Evolutionary conservation across 2,329 filamentous ascomycete genomes (phyloP).

Genomic region (Teratosphaeria epicoccoides): DNA sequence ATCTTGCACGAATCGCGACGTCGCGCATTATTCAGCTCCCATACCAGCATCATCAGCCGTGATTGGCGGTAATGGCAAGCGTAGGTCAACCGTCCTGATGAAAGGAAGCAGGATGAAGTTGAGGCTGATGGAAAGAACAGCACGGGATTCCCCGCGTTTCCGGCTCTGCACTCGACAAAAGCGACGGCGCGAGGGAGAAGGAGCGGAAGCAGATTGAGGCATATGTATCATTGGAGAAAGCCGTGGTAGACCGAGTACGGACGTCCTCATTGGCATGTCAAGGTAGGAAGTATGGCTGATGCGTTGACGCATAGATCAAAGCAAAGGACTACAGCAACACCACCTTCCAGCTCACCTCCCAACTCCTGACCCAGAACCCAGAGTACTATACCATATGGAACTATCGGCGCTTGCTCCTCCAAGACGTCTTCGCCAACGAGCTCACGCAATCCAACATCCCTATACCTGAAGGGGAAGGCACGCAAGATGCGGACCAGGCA

Average conservation of each 20-base stretch:
- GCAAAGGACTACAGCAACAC: conserved; percentile 42
- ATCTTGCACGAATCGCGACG: background rate
- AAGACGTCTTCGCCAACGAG: conserved; percentile 46
- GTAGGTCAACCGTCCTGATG: conserved; percentile 21
- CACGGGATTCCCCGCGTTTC: conserved; percentile 66
- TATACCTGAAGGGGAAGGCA: background rate
- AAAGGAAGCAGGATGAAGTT: conserved; percentile 9
- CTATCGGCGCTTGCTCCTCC: conserved; percentile 62
- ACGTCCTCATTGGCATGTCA: background rate
- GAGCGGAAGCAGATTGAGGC: conserved; percentile 65
- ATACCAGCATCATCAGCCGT: background rate
- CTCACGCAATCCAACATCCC: background rate
- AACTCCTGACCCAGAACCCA: conserved; percentile 64
- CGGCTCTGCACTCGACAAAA: conserved; percentile 40
- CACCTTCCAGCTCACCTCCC: conserved; percentile 58
- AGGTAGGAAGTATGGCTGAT: background rate
- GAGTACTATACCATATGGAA: conserved; percentile 93
- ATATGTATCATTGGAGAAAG: conserved; percentile 56
- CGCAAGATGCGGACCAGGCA: conserved; percentile 5
- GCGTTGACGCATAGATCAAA: conserved; percentile 27
- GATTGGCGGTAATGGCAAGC: conserved; percentile 30
- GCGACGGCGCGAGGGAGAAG: conserved; percentile 58
- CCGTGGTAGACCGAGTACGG: conserved; percentile 54
- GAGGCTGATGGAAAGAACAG: conserved; percentile 37
- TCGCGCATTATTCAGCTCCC: too few species aligned